Evolutionary conservation across 176 grass and related monocot species (phyloP).

Genomic region (Tillandsia leiboldiana): DNA sequence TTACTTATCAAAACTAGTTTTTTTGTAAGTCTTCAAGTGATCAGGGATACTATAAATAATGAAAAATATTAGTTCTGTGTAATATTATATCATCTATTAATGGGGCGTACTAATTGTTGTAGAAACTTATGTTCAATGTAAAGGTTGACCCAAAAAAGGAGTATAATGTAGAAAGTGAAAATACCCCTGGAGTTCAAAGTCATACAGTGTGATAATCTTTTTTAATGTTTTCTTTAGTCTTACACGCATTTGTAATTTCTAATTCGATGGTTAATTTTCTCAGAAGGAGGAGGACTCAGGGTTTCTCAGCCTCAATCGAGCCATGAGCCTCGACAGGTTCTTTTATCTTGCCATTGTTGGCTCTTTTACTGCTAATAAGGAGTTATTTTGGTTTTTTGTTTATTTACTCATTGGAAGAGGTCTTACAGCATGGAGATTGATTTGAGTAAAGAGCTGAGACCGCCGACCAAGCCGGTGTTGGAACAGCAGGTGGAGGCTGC

Average conservation of each 20-base stretch:
- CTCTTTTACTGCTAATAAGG: constrained; percentile 1
- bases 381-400: background rate
- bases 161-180: too few relatives aligned
- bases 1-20: too few relatives aligned
- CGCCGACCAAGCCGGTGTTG: constrained; percentile 57
- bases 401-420: background rate
- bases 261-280: constrained; percentile 17
- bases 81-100: too few relatives aligned
- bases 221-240: too few relatives aligned
- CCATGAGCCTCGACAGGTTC: constrained; percentile 76
- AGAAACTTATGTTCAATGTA: too few relatives aligned
- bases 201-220: too few relatives aligned
- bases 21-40: too few relatives aligned
- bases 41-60: too few relatives aligned
- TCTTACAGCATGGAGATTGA: constrained; percentile 72
- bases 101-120: too few relatives aligned
- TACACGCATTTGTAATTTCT: background rate
- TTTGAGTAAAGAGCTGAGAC: constrained; percentile 84
- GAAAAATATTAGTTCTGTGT: too few relatives aligned
- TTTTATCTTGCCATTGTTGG: background rate
- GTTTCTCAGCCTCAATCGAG: constrained; percentile 81
- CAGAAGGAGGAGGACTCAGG: constrained; percentile 52
- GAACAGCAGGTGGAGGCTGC: constrained; percentile 74
- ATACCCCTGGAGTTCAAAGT: too few relatives aligned
- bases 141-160: too few relatives aligned